Conservation (phyloP, 805 yeast species). For the Groenewaldozyma tartarivorans region DNA sequence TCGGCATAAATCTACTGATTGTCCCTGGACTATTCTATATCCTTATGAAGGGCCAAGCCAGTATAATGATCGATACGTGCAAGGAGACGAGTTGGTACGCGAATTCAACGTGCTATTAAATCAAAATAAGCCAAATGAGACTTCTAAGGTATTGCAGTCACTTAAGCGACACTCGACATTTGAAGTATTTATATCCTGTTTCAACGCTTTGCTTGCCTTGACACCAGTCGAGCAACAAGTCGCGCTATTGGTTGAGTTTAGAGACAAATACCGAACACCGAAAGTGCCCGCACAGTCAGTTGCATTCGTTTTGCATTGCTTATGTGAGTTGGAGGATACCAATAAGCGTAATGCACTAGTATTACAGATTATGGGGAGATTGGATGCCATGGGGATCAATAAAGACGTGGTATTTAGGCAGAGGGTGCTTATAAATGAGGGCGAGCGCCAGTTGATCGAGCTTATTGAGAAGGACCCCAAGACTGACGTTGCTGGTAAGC, state of each 20-base stretch:
- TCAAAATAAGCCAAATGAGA: not conserved
- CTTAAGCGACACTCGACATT: not conserved
- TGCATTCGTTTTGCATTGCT: slow-evolving; percentile 10
- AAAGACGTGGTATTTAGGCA: slow-evolving; percentile 5
- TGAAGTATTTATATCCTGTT: not conserved
- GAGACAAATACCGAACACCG: not conserved
- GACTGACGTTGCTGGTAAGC: not conserved
- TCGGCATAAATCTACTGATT: too few relatives aligned
- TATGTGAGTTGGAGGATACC: slow-evolving; percentile 4
- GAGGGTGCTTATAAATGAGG: slow-evolving; percentile 4
- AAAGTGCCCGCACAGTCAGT: slow-evolving; percentile 4
- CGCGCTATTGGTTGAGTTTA: not conserved
- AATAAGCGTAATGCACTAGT: slow-evolving; percentile 1
- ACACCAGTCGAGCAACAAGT: not conserved
- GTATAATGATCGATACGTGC: not conserved
- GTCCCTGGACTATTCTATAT: not conserved
- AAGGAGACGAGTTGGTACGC: not conserved
- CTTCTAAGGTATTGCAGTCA: not conserved
- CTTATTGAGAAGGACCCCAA: slow-evolving; percentile 1
- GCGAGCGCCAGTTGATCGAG: slow-evolving; percentile 2
- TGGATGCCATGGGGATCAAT: not conserved
- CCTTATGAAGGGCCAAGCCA: not conserved
- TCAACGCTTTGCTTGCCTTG: not conserved
- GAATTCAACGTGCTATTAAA: not conserved
- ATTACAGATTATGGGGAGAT: slow-evolving; percentile 2